These are phyloP conservation scores for Crithidia thermophila DNA, from an alignment of 208 protist species.

Conservation along the genomic window DNA sequence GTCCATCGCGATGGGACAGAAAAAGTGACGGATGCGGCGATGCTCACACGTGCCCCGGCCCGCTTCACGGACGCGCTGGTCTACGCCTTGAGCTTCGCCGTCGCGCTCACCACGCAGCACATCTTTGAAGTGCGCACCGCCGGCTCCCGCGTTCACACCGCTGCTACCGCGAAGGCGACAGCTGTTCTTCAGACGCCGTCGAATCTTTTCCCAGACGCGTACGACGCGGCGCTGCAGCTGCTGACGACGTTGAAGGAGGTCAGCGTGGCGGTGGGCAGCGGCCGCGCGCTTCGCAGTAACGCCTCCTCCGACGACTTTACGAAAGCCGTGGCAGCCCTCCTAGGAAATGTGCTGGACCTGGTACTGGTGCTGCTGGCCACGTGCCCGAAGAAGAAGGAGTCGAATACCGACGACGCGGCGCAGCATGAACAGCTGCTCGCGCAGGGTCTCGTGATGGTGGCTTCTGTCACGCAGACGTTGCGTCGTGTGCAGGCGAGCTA, in stretches of 20 bases:
- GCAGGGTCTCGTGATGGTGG: constrained; percentile 42
- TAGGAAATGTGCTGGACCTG: constrained; percentile 26
- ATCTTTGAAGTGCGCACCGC: constrained; percentile 16
- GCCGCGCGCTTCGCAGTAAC: constrained; percentile 31
- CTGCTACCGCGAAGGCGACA: background rate
- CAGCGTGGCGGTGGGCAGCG: constrained; percentile 26
- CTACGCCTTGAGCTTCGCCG: constrained; percentile 78
- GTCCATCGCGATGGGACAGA: constrained; percentile 11
- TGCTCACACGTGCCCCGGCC: background rate
- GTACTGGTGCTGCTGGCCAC: constrained; percentile 19
- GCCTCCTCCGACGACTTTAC: constrained; percentile 43
- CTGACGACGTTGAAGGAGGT: constrained; percentile 40
- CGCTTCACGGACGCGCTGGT: constrained; percentile 68
- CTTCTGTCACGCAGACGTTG: constrained; percentile 43
- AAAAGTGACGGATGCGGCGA: background rate
- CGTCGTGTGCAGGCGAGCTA: constrained; percentile 39
- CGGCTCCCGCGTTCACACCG: background rate
- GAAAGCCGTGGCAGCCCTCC: constrained; percentile 55
- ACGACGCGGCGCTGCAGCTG: constrained; percentile 25
- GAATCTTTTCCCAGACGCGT: background rate
- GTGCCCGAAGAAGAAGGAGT: background rate
- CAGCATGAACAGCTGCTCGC: constrained; percentile 22
- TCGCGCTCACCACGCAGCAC: constrained; percentile 62
- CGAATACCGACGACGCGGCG: background rate
- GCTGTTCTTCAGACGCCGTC: background rate